phyloP scores from a whole-genome alignment of 306 rosid genomes.

The Quercus alba region DNA sequence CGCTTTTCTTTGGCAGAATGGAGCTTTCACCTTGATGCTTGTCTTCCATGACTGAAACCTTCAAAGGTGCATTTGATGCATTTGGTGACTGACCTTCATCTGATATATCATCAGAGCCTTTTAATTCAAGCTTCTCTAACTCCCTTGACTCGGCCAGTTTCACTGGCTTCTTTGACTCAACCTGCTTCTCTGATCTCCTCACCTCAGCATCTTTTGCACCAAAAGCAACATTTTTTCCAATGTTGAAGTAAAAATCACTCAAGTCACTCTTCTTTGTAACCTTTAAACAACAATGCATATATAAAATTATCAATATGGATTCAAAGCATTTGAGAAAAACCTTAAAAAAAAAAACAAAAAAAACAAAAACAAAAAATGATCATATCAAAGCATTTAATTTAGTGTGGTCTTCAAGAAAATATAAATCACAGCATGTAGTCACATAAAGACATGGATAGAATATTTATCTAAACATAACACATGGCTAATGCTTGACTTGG shows the following conservation, averaged over 20 bases:
- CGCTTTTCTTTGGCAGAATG: constrained; percentile 19
- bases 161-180: constrained; percentile 36
- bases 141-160: constrained; percentile 14
- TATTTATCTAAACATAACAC: too few species aligned
- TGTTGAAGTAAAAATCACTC: constrained; percentile 79
- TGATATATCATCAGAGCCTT: constrained; percentile 11
- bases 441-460: too few species aligned
- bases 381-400: background rate
- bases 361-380: background rate
- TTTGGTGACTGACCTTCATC: constrained; percentile 18
- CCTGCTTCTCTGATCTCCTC: constrained; percentile 35
- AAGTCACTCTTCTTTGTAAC: constrained; percentile 90
- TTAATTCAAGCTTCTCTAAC: constrained; percentile 22
- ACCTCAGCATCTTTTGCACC: constrained; percentile 54
- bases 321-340: background rate
- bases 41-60: constrained; percentile 27
- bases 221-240: constrained; percentile 74
- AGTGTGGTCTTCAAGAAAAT: background rate
- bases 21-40: constrained; percentile 34
- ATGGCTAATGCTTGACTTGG: too few species aligned
- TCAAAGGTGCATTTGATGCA: constrained; percentile 20
- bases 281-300: constrained; percentile 28
- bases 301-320: constrained; percentile 6
- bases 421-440: too few species aligned
- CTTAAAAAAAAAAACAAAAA: background rate